Evolutionary conservation across 176 grass and related monocot genomes (phyloP).

Genomic region (Poa pratensis): DNA sequence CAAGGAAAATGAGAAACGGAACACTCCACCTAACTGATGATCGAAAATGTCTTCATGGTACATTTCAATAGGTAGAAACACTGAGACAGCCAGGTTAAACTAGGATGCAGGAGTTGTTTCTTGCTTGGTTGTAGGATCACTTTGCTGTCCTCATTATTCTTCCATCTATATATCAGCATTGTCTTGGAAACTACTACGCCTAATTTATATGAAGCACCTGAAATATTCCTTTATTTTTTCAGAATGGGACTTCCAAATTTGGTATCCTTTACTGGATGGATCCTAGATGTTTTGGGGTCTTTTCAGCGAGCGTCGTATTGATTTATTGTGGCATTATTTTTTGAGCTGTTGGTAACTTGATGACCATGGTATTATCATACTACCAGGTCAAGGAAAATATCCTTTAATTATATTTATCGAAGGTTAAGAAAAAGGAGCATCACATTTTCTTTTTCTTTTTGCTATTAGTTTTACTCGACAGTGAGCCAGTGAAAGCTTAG

Average conservation of each 20-base stretch:
- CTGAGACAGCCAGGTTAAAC: not conserved
- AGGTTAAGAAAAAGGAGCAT: too few relatives aligned
- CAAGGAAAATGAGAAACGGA: conserved; percentile 40
- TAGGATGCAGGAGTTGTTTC: conserved; percentile 19
- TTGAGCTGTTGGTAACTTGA: too few relatives aligned
- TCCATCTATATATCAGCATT: not conserved
- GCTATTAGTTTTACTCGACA: too few relatives aligned
- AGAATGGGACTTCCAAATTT: conserved; percentile 26
- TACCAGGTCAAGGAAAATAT: too few relatives aligned
- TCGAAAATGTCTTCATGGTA: conserved; percentile 3
- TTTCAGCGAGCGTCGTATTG: not conserved
- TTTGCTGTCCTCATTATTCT: not conserved
- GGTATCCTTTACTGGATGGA: not conserved
- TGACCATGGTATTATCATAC: too few relatives aligned
- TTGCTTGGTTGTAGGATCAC: conserved; percentile 32
- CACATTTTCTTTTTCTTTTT: too few relatives aligned
- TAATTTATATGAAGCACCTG: conserved; percentile 26
- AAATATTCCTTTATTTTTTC: conserved; percentile 22
- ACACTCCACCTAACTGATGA: conserved; percentile 41
- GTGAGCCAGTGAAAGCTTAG: too few relatives aligned
- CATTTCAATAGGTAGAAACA: conserved; percentile 13
- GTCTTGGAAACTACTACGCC: not conserved
- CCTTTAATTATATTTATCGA: too few relatives aligned
- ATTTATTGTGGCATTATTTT: not conserved
- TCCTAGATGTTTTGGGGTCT: not conserved